A percentile compares a stretch with the other conserved stretches of the same genome.
phyloP scores from a whole-genome alignment of 1,284 basidiomycete genomes.

The Pulveroboletus sp. region DNA sequence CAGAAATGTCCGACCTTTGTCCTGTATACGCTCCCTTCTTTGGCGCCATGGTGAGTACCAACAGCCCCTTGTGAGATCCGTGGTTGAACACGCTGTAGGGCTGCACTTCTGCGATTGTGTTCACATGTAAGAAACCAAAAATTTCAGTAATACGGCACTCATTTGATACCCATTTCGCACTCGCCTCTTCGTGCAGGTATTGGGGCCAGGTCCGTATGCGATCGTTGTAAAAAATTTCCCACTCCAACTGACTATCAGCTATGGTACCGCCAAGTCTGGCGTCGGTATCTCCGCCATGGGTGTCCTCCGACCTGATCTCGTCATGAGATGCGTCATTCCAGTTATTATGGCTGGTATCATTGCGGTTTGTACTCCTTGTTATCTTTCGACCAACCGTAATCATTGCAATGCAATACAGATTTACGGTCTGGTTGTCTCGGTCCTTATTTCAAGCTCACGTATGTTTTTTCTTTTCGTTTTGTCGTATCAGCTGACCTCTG shows the following conservation, averaged over 20 bases:
- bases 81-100: conserved; percentile 53
- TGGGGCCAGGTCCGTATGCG: conserved; percentile 34
- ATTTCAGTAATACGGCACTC: not conserved
- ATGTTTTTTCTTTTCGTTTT: conserved; percentile 37
- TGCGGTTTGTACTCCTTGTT: conserved; percentile 53
- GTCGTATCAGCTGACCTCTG: conserved; percentile 38
- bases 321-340: conserved; percentile 96
- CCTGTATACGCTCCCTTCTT: conserved; percentile 98
- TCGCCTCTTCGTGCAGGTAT: conserved; percentile 21
- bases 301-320: conserved; percentile 90
- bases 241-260: conserved; percentile 46
- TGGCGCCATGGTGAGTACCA: conserved; percentile 81
- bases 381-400: not conserved
- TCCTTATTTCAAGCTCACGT: conserved; percentile 82
- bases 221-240: not conserved
- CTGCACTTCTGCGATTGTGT: conserved; percentile 95
- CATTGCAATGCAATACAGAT: conserved; percentile 38
- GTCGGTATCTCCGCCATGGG: conserved; percentile 99
- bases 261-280: conserved; percentile 98
- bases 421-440: conserved; percentile 93
- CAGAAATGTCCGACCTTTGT: conserved; percentile 81
- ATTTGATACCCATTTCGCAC: not conserved
- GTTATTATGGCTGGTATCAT: conserved; percentile 99
- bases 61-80: not conserved
- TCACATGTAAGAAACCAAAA: conserved; percentile 77